A percentile compares a stretch with the other conserved stretches of the same genome.
These are phyloP conservation scores for Picea abies DNA, from an alignment of 83 land plant genomes.

Conservation along the genomic window DNA sequence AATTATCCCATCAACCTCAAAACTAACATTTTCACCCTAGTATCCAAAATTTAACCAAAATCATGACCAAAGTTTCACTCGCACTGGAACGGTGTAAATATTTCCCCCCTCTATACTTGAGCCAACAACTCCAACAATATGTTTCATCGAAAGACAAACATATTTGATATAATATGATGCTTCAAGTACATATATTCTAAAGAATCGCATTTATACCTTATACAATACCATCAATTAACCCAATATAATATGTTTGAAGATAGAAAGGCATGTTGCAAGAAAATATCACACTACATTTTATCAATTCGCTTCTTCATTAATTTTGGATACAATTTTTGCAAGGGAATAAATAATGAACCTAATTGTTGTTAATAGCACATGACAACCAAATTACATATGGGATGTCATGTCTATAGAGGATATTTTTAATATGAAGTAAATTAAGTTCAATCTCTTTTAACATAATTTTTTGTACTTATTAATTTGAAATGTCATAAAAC, in stretches of 20 bases:
- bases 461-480: too few relatives aligned
- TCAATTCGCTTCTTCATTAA: background rate
- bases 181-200: slow-evolving; percentile 68
- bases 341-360: background rate
- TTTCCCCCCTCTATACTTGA: slow-evolving; percentile 26
- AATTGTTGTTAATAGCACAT: background rate
- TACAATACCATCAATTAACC: background rate
- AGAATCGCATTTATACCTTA: slow-evolving; percentile 93
- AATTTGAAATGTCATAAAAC: too few relatives aligned
- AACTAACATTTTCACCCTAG: too few relatives aligned
- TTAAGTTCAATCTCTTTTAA: too few relatives aligned
- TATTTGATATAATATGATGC: slow-evolving; percentile 82
- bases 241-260: background rate
- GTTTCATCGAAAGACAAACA: slow-evolving; percentile 71
- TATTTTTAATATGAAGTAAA: too few relatives aligned
- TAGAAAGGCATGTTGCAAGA: background rate
- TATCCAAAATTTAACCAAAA: too few relatives aligned
- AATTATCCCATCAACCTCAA: too few relatives aligned
- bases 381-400: too few relatives aligned
- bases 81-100: slow-evolving; percentile 40
- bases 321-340: background rate
- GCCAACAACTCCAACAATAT: slow-evolving; percentile 88
- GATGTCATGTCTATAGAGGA: too few relatives aligned
- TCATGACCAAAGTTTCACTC: too few relatives aligned
- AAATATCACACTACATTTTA: background rate